Percentiles rank a stretch among this genome's conserved stretches.
phyloP scores from a whole-genome alignment of 2,329 filamentous ascomycete genomes.

The Penicillium palitans region DNA sequence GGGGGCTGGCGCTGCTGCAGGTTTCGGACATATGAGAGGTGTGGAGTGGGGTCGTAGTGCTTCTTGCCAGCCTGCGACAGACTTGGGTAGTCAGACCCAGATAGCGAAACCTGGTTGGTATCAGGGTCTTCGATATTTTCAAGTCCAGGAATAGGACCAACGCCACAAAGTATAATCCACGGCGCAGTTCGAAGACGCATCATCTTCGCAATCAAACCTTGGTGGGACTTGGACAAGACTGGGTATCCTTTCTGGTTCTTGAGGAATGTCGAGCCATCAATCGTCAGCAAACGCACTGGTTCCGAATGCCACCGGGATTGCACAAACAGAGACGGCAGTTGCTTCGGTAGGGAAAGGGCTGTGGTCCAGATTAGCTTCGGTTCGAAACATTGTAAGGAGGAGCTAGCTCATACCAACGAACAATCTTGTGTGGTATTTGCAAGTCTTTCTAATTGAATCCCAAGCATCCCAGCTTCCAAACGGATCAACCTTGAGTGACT shows the following conservation, averaged over 20 bases:
- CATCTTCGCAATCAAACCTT: conserved; percentile 57
- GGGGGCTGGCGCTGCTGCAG: conserved; percentile 79
- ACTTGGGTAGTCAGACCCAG: conserved; percentile 60
- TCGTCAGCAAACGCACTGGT: conserved; percentile 57
- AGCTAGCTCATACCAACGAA: conserved; percentile 70
- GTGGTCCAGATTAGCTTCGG: conserved; percentile 18
- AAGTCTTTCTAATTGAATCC: conserved; percentile 81
- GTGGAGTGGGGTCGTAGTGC: conserved; percentile 58
- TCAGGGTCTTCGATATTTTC: conserved; percentile 29
- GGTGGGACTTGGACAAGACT: conserved; percentile 59
- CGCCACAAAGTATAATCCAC: conserved; percentile 61
- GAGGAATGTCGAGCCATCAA: conserved; percentile 56
- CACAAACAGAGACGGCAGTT: conserved; percentile 57
- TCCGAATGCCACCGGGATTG: conserved; percentile 66
- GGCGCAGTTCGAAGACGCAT: conserved; percentile 59
- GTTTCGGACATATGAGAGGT: conserved; percentile 80
- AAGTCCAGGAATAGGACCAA: conserved; percentile 56
- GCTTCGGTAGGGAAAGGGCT: conserved; percentile 61
- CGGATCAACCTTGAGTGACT: conserved; percentile 59
- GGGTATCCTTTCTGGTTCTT: conserved; percentile 60
- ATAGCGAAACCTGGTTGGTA: conserved; percentile 17
- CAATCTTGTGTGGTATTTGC: conserved; percentile 79
- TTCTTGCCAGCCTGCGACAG: conserved; percentile 64
- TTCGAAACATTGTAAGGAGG: background rate
- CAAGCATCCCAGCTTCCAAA: conserved; percentile 91